Conservation (phyloP, 164 flowering plant species). For the Piper betle region DNA sequence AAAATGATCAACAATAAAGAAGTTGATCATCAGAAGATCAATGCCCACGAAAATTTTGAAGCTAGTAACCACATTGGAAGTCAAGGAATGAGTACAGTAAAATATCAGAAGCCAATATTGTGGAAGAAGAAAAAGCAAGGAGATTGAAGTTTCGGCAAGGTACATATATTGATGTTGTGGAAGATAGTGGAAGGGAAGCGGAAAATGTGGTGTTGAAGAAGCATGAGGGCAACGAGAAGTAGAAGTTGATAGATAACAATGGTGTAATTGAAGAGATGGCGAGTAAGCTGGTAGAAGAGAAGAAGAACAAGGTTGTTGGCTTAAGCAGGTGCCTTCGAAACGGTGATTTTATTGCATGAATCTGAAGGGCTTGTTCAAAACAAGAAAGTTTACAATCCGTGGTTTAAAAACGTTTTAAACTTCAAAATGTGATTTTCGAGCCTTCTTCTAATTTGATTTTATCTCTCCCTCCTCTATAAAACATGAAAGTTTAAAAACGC, state of each 20-base stretch:
- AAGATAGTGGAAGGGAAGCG: slow-evolving; percentile 3
- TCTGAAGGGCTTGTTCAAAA: too few species aligned
- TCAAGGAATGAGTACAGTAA: background rate
- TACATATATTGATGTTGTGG: slow-evolving; percentile 1
- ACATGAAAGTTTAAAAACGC: too few species aligned
- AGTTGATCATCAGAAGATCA: background rate
- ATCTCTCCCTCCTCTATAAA: too few species aligned
- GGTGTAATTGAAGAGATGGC: slow-evolving; percentile 58
- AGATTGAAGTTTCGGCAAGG: slow-evolving; percentile 4
- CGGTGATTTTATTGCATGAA: slow-evolving; percentile 18
- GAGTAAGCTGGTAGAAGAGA: slow-evolving; percentile 36
- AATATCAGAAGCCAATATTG: background rate
- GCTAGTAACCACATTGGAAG: background rate
- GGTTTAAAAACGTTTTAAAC: too few species aligned
- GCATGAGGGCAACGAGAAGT: slow-evolving; percentile 19
- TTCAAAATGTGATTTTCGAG: too few species aligned
- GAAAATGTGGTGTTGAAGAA: slow-evolving; percentile 10
- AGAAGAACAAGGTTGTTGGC: slow-evolving; percentile 57
- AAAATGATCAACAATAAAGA: background rate
- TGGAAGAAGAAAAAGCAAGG: slow-evolving; percentile 1
- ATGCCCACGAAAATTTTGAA: background rate
- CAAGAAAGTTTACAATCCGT: too few species aligned
- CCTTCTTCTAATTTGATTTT: too few species aligned
- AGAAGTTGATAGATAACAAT: slow-evolving; percentile 27
- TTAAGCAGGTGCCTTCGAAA: too few species aligned